A percentile compares a stretch with the other conserved stretches of the same genome.
Conservation (phyloP, 2,329 filamentous ascomycete genomes). For the Alternaria postmessia region DNA sequence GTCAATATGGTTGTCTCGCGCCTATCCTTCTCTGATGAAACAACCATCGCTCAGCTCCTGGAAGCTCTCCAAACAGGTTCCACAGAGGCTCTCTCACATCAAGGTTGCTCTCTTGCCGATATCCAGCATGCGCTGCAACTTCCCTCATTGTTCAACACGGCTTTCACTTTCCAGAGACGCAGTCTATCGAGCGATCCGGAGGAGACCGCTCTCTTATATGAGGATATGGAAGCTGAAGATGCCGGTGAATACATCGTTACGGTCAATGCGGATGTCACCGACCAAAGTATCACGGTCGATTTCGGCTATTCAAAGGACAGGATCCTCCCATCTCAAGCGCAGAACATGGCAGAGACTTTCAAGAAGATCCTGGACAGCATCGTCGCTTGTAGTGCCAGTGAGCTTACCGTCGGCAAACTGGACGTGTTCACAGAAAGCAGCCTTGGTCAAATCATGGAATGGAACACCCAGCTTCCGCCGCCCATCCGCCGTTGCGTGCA, state of each 20-base stretch:
- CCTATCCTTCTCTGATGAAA: slow-evolving; percentile 49
- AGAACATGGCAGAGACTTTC: slow-evolving; percentile 43
- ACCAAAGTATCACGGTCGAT: slow-evolving; percentile 38
- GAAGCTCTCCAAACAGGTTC: slow-evolving; percentile 58
- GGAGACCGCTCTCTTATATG: slow-evolving; percentile 38
- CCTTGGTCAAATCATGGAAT: slow-evolving; percentile 35
- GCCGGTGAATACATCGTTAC: slow-evolving; percentile 48
- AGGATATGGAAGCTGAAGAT: slow-evolving; percentile 48
- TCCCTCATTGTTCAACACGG: slow-evolving; percentile 48
- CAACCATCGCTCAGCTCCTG: slow-evolving; percentile 52
- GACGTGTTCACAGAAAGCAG: slow-evolving; percentile 35
- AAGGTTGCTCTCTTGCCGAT: slow-evolving; percentile 57
- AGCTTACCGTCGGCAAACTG: slow-evolving; percentile 35
- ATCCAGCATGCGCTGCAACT: slow-evolving; percentile 49
- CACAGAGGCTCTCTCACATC: slow-evolving; percentile 57
- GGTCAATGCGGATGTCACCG: slow-evolving; percentile 45
- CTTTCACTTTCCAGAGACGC: slow-evolving; percentile 48
- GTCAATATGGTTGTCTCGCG: slow-evolving; percentile 65
- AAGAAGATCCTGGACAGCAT: slow-evolving; percentile 37
- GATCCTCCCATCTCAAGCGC: slow-evolving; percentile 35
- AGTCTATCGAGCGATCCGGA: slow-evolving; percentile 34
- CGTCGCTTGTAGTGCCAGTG: slow-evolving; percentile 20
- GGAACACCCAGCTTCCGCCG: slow-evolving; percentile 39
- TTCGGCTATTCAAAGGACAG: slow-evolving; percentile 46
- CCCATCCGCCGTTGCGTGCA: slow-evolving; percentile 41